Percentiles rank a stretch among this genome's conserved stretches.
Conservation (phyloP, 306 rosid genomes). For the Potentilla sterilis region DNA sequence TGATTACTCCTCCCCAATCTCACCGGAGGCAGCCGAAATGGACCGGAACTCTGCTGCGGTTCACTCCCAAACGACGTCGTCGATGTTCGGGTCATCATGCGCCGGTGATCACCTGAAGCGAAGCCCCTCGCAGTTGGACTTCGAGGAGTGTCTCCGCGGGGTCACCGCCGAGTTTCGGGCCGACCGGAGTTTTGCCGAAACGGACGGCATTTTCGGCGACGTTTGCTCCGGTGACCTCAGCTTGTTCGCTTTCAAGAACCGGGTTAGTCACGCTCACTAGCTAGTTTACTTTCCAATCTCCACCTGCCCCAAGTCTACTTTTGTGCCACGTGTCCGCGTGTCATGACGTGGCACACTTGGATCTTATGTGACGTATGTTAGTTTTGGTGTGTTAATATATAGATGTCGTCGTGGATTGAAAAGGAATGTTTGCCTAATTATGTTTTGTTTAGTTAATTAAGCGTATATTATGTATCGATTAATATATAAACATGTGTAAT, state of each 20-base stretch:
- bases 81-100: slow-evolving; percentile 1
- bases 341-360: slow-evolving; percentile 15
- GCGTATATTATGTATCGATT: neutral
- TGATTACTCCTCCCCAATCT: neutral
- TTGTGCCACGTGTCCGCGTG: neutral
- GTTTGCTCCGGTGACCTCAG: slow-evolving; percentile 28
- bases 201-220: slow-evolving; percentile 31
- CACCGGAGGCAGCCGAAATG: slow-evolving; percentile 33
- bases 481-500: neutral
- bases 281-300: neutral
- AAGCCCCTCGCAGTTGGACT: slow-evolving; percentile 49
- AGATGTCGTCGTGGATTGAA: neutral
- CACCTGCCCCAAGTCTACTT: neutral
- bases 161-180: slow-evolving; percentile 22
- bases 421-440: neutral
- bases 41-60: slow-evolving; percentile 22
- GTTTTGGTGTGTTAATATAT: neutral
- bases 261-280: slow-evolving; percentile 45
- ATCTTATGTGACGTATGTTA: neutral
- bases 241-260: slow-evolving; percentile 33
- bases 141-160: slow-evolving; percentile 26
- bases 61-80: slow-evolving; percentile 20
- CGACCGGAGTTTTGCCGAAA: slow-evolving; percentile 19
- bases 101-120: slow-evolving; percentile 29
- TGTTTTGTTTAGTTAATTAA: neutral